Conservation (phyloP, 306 rosid genomes). For the Betula pendula region DNA sequence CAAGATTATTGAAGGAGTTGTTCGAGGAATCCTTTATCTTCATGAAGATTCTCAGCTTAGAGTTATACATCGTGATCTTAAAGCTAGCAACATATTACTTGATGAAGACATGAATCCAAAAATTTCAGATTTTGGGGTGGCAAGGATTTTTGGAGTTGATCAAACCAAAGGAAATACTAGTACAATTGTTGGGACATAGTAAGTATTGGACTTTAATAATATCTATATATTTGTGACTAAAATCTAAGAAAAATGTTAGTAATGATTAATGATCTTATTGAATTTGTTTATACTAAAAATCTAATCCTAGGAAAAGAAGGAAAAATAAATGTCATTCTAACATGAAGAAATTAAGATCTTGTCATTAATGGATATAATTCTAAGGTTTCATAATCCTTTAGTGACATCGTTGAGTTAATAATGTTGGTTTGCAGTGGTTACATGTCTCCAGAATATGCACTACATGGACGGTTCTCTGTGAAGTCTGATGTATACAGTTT, state of each 20-base stretch:
- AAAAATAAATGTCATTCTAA: too few species aligned
- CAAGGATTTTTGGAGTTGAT: slow-evolving; percentile 32
- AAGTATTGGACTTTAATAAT: slow-evolving; percentile 12
- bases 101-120: slow-evolving; percentile 41
- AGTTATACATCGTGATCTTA: slow-evolving; percentile 50
- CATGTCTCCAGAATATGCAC: slow-evolving; percentile 57
- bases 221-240: too few species aligned
- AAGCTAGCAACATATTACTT: slow-evolving; percentile 41
- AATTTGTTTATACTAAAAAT: too few species aligned
- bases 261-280: too few species aligned
- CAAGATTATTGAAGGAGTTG: slow-evolving; percentile 41
- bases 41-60: slow-evolving; percentile 50
- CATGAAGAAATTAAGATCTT: too few species aligned
- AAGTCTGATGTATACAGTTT: slow-evolving; percentile 52
- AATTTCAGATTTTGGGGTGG: slow-evolving; percentile 53
- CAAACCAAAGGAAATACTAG: slow-evolving; percentile 33
- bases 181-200: slow-evolving; percentile 50
- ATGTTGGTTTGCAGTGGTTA: slow-evolving; percentile 37
- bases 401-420: too few species aligned
- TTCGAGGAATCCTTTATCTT: slow-evolving; percentile 44
- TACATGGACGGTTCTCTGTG: slow-evolving; percentile 32
- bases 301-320: too few species aligned
- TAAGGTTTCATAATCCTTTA: too few species aligned
- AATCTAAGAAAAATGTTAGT: too few species aligned
- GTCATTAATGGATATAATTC: too few species aligned